Conservation (phyloP, 2,329 filamentous ascomycete species). For the Magnaporthales sp. region DNA sequence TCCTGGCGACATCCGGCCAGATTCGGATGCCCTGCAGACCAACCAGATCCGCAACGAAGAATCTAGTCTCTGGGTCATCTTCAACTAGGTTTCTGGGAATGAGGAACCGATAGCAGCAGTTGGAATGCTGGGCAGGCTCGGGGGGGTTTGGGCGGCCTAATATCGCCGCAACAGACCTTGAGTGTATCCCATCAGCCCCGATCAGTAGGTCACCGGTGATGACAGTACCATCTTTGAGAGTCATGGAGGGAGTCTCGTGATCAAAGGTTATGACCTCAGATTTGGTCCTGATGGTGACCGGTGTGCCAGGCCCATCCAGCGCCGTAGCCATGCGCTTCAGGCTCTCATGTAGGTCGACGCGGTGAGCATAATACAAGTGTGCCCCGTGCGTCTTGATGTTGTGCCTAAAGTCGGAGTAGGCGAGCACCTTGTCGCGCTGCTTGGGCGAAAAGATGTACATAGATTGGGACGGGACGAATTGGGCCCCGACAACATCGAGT, state of each 20-base stretch:
- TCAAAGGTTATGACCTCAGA: not conserved
- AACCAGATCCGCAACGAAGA: not conserved
- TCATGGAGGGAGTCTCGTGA: not conserved
- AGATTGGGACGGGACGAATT: not conserved
- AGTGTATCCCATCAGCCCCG: not conserved
- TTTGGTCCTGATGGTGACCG: conserved; percentile 12
- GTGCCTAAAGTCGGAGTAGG: not conserved
- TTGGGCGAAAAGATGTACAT: not conserved
- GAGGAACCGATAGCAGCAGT: conserved; percentile 3
- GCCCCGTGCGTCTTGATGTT: not conserved
- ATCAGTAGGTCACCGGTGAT: not conserved
- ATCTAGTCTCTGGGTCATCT: not conserved
- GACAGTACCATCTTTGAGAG: not conserved
- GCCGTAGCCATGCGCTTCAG: conserved; percentile 36
- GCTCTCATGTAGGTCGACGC: conserved; percentile 41
- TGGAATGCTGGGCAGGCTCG: not conserved
- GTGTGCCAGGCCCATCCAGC: conserved; percentile 23
- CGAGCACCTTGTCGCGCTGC: not conserved
- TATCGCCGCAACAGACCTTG: not conserved
- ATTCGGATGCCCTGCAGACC: not conserved
- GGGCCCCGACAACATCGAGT: conserved; percentile 14
- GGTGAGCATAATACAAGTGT: conserved; percentile 25
- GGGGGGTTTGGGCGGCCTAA: not conserved
- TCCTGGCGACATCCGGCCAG: not conserved
- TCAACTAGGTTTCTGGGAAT: not conserved